Base-by-base conservation (phyloP, 768 basidiomycete genomes). In the Pleurotus eryngii region DNA sequence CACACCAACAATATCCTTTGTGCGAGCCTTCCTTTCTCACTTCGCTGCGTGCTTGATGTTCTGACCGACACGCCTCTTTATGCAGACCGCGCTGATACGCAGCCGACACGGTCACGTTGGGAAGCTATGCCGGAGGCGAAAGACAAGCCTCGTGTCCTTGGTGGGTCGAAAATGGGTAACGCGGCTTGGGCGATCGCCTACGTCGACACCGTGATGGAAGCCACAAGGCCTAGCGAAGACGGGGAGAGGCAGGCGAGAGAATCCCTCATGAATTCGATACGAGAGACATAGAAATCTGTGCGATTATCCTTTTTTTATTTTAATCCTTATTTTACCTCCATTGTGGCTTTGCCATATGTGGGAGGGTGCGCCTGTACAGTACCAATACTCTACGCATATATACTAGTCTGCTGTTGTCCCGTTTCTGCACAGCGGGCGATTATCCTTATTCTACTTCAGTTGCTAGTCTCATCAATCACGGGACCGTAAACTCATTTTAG, bases 161-260 rank as follows among this genome's bases (percentile, higher is more conserved):
- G 89, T 0, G 89, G 88, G 2, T 81, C 85, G 0, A 90, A 89
- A 68, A 82, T 81, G 1, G 91, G 92, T 5, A 85, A 87, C 63
- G 84, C 82, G 0, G 90, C 87, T 3, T 93, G 92, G 92, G 89
- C 81, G 0, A 68, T 93, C 49, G 87, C 89, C 3, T 90, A 87
- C 83, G 77, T 92, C 17, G 91, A 92, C 62, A 82, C 81, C 0
- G 64, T 78, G 54, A 78, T 81, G 77, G 76, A 79, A 46, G 57
- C 51, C 56, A 35, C 38, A 57, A 37, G 61, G 42, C 26, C 49
- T 35, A 50, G 50, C 49, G 17, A 53, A 55, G 24, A 46, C 49
- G 14, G 53, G 57, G n/a, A 50, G 26, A 43, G 57, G 50, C 49
- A 57, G 45, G 48, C 59, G 46, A 27, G 57, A 42, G 22, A 26